Evolutionary conservation across 2,329 filamentous ascomycete genomes (phyloP).

Genomic region (Aureobasidium pullulans): DNA sequence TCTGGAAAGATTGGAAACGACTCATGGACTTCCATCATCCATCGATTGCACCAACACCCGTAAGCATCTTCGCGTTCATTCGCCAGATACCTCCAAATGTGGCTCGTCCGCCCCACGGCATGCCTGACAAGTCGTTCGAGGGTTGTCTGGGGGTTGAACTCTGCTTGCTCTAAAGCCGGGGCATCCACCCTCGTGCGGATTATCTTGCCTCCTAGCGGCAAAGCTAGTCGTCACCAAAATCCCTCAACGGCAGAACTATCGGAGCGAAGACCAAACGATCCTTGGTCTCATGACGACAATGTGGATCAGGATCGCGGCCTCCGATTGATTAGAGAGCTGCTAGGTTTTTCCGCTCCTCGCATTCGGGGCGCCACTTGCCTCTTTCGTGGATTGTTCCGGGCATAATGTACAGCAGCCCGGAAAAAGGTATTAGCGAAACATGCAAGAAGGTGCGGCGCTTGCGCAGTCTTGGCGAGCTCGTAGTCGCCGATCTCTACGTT

Average conservation of each 20-base stretch:
- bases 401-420: neutral
- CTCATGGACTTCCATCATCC: neutral
- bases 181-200: neutral
- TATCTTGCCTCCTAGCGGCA: conserved; percentile 4
- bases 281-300: neutral
- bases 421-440: conserved; percentile 7
- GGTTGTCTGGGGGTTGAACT: neutral
- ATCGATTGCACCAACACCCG: no score
- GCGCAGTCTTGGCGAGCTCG: neutral
- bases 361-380: neutral
- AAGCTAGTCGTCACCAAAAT: neutral
- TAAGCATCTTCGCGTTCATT: neutral
- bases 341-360: neutral
- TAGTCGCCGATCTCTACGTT: neutral
- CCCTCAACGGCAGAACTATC: neutral
- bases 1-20: neutral
- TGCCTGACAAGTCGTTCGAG: neutral
- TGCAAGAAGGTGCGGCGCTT: neutral
- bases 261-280: neutral
- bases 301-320: neutral
- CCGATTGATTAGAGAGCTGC: neutral
- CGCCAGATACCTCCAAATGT: neutral
- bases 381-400: neutral
- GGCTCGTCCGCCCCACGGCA: neutral
- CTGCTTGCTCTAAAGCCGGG: neutral